These are phyloP conservation scores for Coleophoma eucalyptorum DNA, from an alignment of 2,329 filamentous ascomycete genomes.

Conservation along the genomic window DNA sequence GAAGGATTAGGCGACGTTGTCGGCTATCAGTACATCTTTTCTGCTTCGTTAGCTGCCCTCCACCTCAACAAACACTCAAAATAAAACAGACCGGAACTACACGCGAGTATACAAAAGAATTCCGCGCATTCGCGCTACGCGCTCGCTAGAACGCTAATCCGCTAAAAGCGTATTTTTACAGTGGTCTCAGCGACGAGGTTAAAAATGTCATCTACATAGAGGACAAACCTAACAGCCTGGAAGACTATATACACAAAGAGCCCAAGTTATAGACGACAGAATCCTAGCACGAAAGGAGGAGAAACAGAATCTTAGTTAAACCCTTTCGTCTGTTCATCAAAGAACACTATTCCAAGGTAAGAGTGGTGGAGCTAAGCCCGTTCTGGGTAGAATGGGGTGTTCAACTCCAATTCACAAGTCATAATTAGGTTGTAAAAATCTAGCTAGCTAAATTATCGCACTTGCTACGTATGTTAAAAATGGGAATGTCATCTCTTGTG, in stretches of 20 bases:
- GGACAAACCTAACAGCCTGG: slow-evolving; percentile 2
- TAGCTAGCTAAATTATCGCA: too few species aligned
- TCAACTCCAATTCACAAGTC: too few species aligned
- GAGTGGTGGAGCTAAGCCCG: background rate
- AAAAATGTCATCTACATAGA: slow-evolving; percentile 5
- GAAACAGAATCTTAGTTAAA: slow-evolving; percentile 1
- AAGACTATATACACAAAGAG: slow-evolving; percentile 8
- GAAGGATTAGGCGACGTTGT: background rate
- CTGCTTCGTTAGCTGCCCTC: too few species aligned
- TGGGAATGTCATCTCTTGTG: too few species aligned
- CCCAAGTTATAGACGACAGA: slow-evolving; percentile 4
- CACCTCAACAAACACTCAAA: background rate
- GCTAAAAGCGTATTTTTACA: slow-evolving; percentile 3
- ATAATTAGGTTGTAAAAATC: too few species aligned
- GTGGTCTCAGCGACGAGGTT: slow-evolving; percentile 7
- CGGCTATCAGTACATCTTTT: background rate
- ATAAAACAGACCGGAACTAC: slow-evolving; percentile 6
- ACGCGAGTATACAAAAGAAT: slow-evolving; percentile 1
- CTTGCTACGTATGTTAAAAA: too few species aligned
- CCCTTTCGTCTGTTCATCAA: too few species aligned
- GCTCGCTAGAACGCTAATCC: slow-evolving; percentile 2
- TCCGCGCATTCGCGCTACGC: slow-evolving; percentile 2
- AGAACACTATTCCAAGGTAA: too few species aligned
- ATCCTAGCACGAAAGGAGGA: slow-evolving; percentile 4
- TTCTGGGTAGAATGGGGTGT: background rate